Conservation (phyloP, 805 yeast genomes). For the Grigorovia yakushimaensis region DNA sequence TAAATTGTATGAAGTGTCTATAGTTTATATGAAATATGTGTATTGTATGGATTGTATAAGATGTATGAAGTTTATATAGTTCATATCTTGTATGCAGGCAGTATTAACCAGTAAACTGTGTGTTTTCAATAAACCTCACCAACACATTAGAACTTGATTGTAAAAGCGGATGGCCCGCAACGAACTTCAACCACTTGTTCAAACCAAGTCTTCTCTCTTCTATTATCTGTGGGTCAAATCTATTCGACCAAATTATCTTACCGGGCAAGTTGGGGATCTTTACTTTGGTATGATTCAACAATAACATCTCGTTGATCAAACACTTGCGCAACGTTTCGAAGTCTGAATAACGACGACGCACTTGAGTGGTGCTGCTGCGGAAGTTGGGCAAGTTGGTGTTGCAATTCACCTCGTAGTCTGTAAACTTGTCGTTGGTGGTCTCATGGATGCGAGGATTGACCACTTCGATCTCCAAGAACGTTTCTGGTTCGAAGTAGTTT, state of each 20-base stretch:
- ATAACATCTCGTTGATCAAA: constrained; percentile 61
- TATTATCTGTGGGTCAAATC: constrained; percentile 74
- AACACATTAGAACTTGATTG: constrained; percentile 79
- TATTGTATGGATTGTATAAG: too few species aligned
- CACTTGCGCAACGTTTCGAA: constrained; percentile 73
- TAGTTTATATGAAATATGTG: too few species aligned
- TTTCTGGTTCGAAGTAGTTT: neutral
- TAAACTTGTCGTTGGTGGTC: constrained; percentile 41
- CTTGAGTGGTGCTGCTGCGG: constrained; percentile 49
- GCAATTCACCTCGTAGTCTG: constrained; percentile 87
- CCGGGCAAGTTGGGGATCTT: constrained; percentile 85
- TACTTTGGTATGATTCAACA: constrained; percentile 40
- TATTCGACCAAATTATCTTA: constrained; percentile 59
- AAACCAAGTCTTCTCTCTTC: constrained; percentile 77
- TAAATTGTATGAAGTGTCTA: too few species aligned
- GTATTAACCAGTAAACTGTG: constrained; percentile 30
- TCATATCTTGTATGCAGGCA: neutral
- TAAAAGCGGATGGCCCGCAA: constrained; percentile 86
- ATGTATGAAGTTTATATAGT: too few species aligned
- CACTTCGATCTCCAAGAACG: constrained; percentile 69
- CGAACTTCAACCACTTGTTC: constrained; percentile 65
- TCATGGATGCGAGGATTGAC: constrained; percentile 26
- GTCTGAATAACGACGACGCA: constrained; percentile 82
- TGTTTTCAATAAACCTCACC: constrained; percentile 80
- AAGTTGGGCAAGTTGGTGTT: constrained; percentile 89